Conservation (phyloP, 805 yeast species). For the Hyphopichia homilentoma region DNA sequence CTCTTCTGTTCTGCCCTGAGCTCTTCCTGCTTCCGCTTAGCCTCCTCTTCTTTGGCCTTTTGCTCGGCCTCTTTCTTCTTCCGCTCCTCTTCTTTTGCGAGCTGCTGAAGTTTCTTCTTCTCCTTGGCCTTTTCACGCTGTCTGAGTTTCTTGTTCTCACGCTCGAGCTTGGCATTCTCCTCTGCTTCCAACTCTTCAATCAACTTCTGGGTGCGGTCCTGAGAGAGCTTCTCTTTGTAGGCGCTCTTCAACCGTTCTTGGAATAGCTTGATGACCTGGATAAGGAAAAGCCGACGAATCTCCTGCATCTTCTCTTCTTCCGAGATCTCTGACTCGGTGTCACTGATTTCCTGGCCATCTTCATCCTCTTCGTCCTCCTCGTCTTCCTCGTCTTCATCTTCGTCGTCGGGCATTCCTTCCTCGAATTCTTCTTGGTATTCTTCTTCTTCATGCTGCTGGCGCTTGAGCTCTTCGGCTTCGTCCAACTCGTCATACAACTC, state of each 20-base stretch:
- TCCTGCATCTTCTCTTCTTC: conserved; percentile 70
- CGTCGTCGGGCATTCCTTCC: conserved; percentile 24
- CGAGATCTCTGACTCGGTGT: conserved; percentile 32
- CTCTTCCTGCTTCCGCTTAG: conserved; percentile 28
- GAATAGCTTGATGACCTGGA: conserved; percentile 74
- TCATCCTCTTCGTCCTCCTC: conserved; percentile 39
- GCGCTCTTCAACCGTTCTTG: conserved; percentile 72
- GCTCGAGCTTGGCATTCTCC: conserved; percentile 58
- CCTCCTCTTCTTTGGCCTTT: conserved; percentile 30
- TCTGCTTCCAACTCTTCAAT: conserved; percentile 71
- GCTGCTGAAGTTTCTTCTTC: conserved; percentile 59
- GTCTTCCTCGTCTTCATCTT: conserved; percentile 28
- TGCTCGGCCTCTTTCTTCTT: conserved; percentile 53
- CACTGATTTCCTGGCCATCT: conserved; percentile 38
- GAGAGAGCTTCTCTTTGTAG: conserved; percentile 76
- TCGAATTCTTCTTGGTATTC: conserved; percentile 27
- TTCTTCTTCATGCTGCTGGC: conserved; percentile 22
- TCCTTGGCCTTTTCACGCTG: conserved; percentile 70
- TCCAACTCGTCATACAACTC: conserved; percentile 21
- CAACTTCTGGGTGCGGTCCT: conserved; percentile 60
- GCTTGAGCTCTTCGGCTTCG: conserved; percentile 11
- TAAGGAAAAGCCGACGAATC: conserved; percentile 73
- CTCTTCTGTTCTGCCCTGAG: conserved; percentile 35
- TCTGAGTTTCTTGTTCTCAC: conserved; percentile 60
- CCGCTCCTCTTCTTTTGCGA: conserved; percentile 60